Evolutionary conservation across 2,329 filamentous ascomycete genomes (phyloP).

Genomic region (Ophiostoma sp.): DNA sequence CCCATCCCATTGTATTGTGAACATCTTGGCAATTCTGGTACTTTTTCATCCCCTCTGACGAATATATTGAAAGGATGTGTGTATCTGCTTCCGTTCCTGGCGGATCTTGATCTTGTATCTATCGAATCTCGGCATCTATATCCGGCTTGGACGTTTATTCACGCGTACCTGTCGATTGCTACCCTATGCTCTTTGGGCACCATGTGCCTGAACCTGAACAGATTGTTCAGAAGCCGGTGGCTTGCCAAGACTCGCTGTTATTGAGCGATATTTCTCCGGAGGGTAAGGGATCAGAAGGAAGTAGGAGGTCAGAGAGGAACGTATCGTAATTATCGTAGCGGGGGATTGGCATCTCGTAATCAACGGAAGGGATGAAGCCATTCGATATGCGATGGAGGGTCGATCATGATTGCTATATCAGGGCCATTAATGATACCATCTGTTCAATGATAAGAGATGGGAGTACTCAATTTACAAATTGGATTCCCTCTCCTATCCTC

Average conservation of each 20-base stretch:
- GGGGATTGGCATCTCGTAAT: background rate
- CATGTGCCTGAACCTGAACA: background rate
- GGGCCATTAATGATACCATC: background rate
- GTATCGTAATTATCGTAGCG: background rate
- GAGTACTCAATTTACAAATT: background rate
- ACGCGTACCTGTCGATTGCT: background rate
- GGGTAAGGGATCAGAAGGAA: background rate
- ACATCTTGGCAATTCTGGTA: background rate
- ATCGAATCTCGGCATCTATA: background rate
- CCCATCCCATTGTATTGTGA: background rate
- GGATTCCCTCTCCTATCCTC: background rate
- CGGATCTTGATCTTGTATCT: background rate
- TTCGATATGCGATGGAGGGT: background rate
- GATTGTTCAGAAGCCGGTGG: background rate
- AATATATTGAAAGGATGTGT: background rate
- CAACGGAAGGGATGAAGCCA: background rate
- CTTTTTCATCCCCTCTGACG: background rate
- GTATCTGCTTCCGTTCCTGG: background rate
- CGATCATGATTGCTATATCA: background rate
- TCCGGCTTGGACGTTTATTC: background rate
- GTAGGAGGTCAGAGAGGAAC: background rate
- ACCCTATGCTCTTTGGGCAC: background rate
- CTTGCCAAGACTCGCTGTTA: background rate
- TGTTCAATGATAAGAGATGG: background rate
- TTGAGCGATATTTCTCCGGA: background rate